Base-by-base conservation (phyloP, 768 basidiomycete species). In the Lentinula guzmanii region DNA sequence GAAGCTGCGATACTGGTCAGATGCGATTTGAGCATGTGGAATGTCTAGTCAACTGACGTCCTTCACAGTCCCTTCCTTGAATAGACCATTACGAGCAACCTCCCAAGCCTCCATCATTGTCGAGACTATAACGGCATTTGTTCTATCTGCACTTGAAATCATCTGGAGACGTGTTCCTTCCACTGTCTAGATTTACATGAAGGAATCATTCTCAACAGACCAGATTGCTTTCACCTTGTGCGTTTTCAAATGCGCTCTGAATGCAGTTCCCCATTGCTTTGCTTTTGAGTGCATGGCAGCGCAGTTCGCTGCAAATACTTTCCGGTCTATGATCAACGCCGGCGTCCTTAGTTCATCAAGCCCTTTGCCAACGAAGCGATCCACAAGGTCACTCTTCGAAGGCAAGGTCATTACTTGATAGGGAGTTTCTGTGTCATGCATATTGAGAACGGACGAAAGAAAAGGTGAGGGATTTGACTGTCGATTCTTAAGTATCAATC, bases 161-260 rank as follows among this genome's bases (percentile, higher is more conserved):
- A 93, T 78, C 68, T 93, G 91, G 24, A 93, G 71, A 63, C 77
- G 77, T 9, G 86, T 82, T 24, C 92, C 93, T 70, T 94, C 91
- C 8, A 77, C 74, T 1, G 91, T 93, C 90, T 90, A 64, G 18
- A 50, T 41, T 61, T 51, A 48, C 63, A 62, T 34, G 66, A 52
- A 62, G 21, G 13, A 56, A 50, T 37, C 11, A 15, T 55, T 37
- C 53, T 31, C 37, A 6, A 11, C 28, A 43, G 24, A n/a, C 13
- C 31, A n/a, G 34, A 11, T 48, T 39, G 16, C 3, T 13, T 68
- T 31, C 69, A 86, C 89, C 79, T 91, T 91, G 70, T 91, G 89
- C 0, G 89, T 90, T 74, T 95, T 95, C 57, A 95, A 79, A 71
- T 95, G 93, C 4, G 87, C 90, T 52, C 93, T 79, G 71, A 95